Base-by-base conservation (phyloP, 192 early-diverging fungal genomes). In the Pilaira anomala region DNA sequence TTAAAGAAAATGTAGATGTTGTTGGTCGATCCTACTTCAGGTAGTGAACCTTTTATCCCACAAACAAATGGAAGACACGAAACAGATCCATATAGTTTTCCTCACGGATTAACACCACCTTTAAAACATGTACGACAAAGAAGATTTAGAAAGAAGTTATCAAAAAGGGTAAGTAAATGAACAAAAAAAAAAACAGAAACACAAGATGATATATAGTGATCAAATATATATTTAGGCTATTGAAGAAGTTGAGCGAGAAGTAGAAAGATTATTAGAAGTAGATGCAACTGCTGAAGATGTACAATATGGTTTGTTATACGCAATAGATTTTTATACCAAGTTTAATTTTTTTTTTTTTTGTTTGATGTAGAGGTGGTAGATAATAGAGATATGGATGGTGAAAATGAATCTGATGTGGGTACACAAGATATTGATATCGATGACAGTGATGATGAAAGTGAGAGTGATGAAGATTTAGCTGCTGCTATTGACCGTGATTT, bases 181-280 rank as follows among this genome's bases (percentile, higher is more conserved):
- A 1, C 1, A 36, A 46, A 53, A 57, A 1, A n/a, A 26, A 18
- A 25, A 39, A 1, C 19, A 25, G 39, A 24, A 26, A 5, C 7
- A 33, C 3, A 33, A 33, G 7, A 3, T 33, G 3, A 5, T 24
- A 41, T 24, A 24, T n/a, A 57, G n/a, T 33, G 2, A n/a, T 42
- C 24, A 30, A 21, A 13, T 12, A 12, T n/a, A 9, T 22, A 14
- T 11, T 44, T 66, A 91, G 90, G 83, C 85, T 2, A 86, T 90
- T 52, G 93, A 93, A 68, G 84, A 87, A 30, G 89, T 94, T 0
- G 93, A 94, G 50, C 72, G 77, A 28, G 93, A 94, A 66, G 89
- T 94, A 5, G 91, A 93, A 41, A 73, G 91, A 52, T 71, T 94
- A 42, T 76, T 93, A 8, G 68, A 87, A 52, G 84, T 83, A 14